Conservation (phyloP, 1,284 basidiomycete genomes). For the Trichosporon sp. region DNA sequence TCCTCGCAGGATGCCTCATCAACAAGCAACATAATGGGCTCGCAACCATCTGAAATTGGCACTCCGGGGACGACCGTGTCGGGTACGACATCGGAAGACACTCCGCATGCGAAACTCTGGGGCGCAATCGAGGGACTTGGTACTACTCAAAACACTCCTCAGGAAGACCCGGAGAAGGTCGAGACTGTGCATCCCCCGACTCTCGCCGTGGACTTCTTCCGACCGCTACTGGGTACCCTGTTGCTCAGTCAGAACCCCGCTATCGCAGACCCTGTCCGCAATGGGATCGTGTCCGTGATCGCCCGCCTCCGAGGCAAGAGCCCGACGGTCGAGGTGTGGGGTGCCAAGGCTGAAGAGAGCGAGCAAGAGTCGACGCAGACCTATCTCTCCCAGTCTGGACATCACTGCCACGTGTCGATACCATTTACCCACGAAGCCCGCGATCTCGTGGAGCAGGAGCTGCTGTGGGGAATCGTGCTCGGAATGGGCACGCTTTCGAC, state of each 20-base stretch:
- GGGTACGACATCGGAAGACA: neutral
- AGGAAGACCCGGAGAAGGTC: neutral
- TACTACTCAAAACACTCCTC: neutral
- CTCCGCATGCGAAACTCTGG: neutral
- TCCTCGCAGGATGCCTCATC: neutral
- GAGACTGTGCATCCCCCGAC: slow-evolving; percentile 25
- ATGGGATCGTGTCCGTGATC: slow-evolving; percentile 76
- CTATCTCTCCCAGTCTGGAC: slow-evolving; percentile 52
- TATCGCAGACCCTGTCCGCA: slow-evolving; percentile 73
- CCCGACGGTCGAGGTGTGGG: slow-evolving; percentile 4
- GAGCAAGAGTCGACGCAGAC: slow-evolving; percentile 48
- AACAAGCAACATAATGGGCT: neutral
- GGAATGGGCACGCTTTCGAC: slow-evolving; percentile 79
- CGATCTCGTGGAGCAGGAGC: slow-evolving; percentile 72
- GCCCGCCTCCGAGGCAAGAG: slow-evolving; percentile 55
- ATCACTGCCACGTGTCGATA: slow-evolving; percentile 50
- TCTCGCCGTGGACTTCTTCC: slow-evolving; percentile 82
- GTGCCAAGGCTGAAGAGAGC: slow-evolving; percentile 29
- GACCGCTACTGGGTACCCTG: slow-evolving; percentile 84
- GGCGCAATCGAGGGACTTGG: neutral
- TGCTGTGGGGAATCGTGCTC: slow-evolving; percentile 79
- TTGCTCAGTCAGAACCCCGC: slow-evolving; percentile 76
- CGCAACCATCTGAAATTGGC: neutral
- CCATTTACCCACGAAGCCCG: slow-evolving; percentile 65
- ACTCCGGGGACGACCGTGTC: neutral